Percentiles rank a stretch among this genome's conserved stretches.
Evolutionary conservation across 495 filamentous ascomycete genomes (phyloP).

Genomic region (Copromyces sp.): DNA sequence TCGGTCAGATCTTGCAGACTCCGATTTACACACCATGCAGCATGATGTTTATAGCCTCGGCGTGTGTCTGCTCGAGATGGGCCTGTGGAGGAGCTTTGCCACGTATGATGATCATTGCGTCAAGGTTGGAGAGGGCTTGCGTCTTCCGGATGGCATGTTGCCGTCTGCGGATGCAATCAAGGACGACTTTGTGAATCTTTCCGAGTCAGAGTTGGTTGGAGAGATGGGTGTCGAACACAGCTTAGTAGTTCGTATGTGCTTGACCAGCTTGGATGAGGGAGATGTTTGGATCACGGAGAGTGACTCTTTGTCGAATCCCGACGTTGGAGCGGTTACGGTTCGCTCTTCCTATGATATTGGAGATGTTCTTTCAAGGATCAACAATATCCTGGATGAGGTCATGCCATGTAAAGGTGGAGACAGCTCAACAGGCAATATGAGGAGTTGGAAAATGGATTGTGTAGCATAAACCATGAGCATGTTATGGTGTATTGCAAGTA

Average conservation of each 20-base stretch:
- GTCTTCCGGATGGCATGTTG: not conserved
- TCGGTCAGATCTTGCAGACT: slow-evolving; percentile 22
- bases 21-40: slow-evolving; percentile 43
- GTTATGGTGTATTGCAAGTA: not conserved
- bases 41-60: slow-evolving; percentile 50
- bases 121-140: not conserved
- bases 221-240: not conserved
- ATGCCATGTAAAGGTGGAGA: not conserved
- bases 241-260: not conserved
- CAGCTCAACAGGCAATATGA: too few relatives aligned
- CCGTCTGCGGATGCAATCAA: not conserved
- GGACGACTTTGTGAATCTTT: not conserved
- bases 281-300: not conserved
- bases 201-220: not conserved
- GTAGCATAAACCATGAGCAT: not conserved
- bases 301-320: not conserved
- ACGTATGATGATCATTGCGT: slow-evolving; percentile 5
- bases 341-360: not conserved
- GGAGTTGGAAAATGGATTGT: not conserved
- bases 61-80: slow-evolving; percentile 46
- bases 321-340: not conserved
- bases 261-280: not conserved
- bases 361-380: not conserved
- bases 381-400: not conserved
- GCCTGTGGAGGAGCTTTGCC: slow-evolving; percentile 45